Base-by-base conservation (phyloP, 75 land plant species). In the Cunninghamia lanceolata region DNA sequence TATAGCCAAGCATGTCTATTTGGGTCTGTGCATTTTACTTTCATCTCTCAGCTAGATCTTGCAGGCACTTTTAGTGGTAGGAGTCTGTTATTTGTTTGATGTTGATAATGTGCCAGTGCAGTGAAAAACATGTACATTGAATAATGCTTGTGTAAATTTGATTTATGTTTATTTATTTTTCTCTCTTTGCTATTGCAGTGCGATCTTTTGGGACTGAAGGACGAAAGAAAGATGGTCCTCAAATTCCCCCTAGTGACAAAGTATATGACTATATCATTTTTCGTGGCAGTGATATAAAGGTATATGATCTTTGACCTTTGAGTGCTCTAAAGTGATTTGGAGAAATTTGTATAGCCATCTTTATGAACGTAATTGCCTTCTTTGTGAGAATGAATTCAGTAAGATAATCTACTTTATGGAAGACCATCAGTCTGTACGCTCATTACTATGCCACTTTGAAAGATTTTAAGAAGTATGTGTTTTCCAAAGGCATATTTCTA, bases 191-290 rank as follows among this genome's bases (percentile, higher is more conserved):
- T 82, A 82, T 9, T 88, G 84, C 92, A 91, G 92, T 91, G 68
- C 84, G 92, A 25, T 91, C 92, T 52, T 91, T 82, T 85, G 92
- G 92, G 17, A 91, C 92, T 36, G 92, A 91, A 85, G 92, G 92
- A 34, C 84, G 92, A 35, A 91, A 91, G 83, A 91, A 91, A 79
- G 91, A 91, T 83, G 92, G 92, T 16, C 92, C 88, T 25, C 92
- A 89, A 78, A 89, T 91, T 82, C 92, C 87, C 66, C 75, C 92
- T 46, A 91, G 91, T 66, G 92, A 91, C 84, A 91, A 89, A 82
- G 89, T 91, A 13, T 91, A 91, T 85, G 92, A 91, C 53, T 91
- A 89, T 82, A 91, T 91, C 71, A 89, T 91, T 40, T 91, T 91
- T 47, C 85, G 92, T 32, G 92, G 92, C 45, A 86, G 89, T 43